Evolutionary conservation across 805 yeast species (phyloP), one percentile per base, ranked within the genome.

Genomic region (Kodamaea kaohsiungensis): DNA sequence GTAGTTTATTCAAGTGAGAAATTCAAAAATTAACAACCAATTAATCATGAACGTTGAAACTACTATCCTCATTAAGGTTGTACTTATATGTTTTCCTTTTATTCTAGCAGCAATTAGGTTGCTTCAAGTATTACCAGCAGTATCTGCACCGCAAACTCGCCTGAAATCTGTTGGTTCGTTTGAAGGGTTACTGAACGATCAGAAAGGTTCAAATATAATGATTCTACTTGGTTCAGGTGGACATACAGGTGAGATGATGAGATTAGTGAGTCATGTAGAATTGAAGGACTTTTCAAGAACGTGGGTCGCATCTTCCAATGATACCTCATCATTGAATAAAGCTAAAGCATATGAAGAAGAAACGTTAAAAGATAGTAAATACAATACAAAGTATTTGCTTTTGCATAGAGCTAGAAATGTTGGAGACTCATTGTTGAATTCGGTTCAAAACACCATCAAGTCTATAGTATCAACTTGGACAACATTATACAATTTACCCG

Each of bases 221-320:
- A 73, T 88, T 0, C 77, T 91, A n/a, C 71, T 93, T 9, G 98
- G 98, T 0, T 91, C 97, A 0, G 99, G 99, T 0, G 98, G 98
- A 2, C 98, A 91, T 64, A 91, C 98, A 0, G 98, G 97, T 1
- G 98, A 93, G 68, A 90, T 93, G 96, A 67, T 92, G n/a, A 74
- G 92, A 22, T 74, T 93, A 15, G 66, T 90, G 8, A 56, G 65
- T 4, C 75, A 75, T 39, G 70, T 80, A 46, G 63, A 73, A 18
- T 53, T 69, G n/a, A 30, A 51, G 1, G 47, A 46, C 12, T 59
- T 73, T 25, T 51, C 64, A 5, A 59, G 77, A 51, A 72, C 72
- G 3, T 76, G 79, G 79, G 70, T 75, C 13, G 68, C 74, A 3
- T 77, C 85, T 1, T 72, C 81, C 0, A 85, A 80, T 9, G 90